A percentile compares a stretch with the other conserved stretches of the same genome.
phyloP scores from a whole-genome alignment of 2,329 filamentous ascomycete species.

The Ophiostoma populinum region DNA sequence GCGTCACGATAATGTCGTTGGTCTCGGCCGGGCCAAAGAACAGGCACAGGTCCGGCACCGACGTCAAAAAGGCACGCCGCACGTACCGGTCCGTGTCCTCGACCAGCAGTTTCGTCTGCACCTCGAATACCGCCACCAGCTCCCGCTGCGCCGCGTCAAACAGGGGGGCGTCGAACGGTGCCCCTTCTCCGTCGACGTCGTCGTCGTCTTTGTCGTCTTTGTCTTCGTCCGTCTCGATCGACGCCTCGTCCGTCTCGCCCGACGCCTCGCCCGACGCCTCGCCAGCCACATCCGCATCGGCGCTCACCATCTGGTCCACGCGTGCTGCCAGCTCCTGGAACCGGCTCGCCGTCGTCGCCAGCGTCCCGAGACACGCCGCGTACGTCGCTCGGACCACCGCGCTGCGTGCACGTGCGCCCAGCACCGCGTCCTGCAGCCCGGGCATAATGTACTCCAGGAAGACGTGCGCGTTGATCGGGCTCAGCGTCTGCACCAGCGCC shows the following conservation, averaged over 20 bases:
- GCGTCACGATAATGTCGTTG: slow-evolving; percentile 89
- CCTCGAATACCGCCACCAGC: slow-evolving; percentile 68
- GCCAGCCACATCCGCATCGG: slow-evolving; percentile 3
- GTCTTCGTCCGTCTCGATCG: too few species aligned
- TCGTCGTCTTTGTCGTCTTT: too few species aligned
- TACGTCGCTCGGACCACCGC: slow-evolving; percentile 75
- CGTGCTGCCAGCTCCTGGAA: slow-evolving; percentile 54
- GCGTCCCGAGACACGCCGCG: slow-evolving; percentile 74
- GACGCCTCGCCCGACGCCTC: background rate
- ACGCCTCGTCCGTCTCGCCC: too few species aligned
- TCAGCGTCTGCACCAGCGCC: slow-evolving; percentile 75
- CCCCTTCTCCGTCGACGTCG: too few species aligned
- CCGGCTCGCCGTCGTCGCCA: slow-evolving; percentile 68
- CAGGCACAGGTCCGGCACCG: slow-evolving; percentile 79
- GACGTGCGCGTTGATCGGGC: slow-evolving; percentile 54
- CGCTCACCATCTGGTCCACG: slow-evolving; percentile 7
- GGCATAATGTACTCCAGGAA: slow-evolving; percentile 53
- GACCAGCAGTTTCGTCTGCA: slow-evolving; percentile 74
- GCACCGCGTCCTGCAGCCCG: slow-evolving; percentile 37
- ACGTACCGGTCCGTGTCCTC: slow-evolving; percentile 78
- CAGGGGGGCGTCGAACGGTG: slow-evolving; percentile 51
- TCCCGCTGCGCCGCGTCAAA: slow-evolving; percentile 80
- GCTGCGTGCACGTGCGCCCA: slow-evolving; percentile 11
- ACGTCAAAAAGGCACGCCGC: slow-evolving; percentile 75
- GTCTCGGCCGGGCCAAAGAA: slow-evolving; percentile 88